Evolutionary conservation across 805 yeast species (phyloP).

Genomic region (Lipomyces anomalus): DNA sequence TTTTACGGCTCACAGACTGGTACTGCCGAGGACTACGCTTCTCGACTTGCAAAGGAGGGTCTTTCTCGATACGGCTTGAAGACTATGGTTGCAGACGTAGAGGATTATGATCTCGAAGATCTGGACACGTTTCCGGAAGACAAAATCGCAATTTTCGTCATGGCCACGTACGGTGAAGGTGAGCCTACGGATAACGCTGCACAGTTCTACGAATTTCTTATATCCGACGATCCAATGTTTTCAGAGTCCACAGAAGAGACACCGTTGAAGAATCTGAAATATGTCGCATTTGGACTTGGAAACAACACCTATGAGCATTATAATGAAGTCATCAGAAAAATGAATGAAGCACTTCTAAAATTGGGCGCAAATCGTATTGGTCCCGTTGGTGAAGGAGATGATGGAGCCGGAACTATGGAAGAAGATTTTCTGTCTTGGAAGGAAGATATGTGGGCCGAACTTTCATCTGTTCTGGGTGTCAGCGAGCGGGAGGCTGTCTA

Average conservation of each 20-base stretch:
- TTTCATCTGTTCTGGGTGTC: conserved; percentile 58
- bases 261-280: conserved; percentile 53
- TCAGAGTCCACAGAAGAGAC: conserved; percentile 32
- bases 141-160: conserved; percentile 62
- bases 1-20: conserved; percentile 97
- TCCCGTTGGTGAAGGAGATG: conserved; percentile 86
- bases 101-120: conserved; percentile 78
- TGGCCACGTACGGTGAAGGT: conserved; percentile 97
- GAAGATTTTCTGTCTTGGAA: conserved; percentile 95
- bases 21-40: conserved; percentile 95
- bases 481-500: conserved; percentile 76
- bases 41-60: conserved; percentile 83
- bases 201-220: conserved; percentile 63
- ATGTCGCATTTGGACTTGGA: conserved; percentile 84
- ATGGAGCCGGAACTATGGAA: conserved; percentile 89
- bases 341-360: conserved; percentile 44
- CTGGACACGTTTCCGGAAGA: conserved; percentile 57
- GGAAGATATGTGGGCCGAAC: conserved; percentile 60
- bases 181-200: conserved; percentile 96
- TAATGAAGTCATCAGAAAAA: conserved; percentile 68
- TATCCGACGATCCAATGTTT: conserved; percentile 48
- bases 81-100: conserved; percentile 81
- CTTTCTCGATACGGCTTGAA: conserved; percentile 73
- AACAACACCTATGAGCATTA: conserved; percentile 90
- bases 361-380: conserved; percentile 75